phyloP scores from a whole-genome alignment of 805 yeast genomes.

The Barnettozyma siamensis region DNA sequence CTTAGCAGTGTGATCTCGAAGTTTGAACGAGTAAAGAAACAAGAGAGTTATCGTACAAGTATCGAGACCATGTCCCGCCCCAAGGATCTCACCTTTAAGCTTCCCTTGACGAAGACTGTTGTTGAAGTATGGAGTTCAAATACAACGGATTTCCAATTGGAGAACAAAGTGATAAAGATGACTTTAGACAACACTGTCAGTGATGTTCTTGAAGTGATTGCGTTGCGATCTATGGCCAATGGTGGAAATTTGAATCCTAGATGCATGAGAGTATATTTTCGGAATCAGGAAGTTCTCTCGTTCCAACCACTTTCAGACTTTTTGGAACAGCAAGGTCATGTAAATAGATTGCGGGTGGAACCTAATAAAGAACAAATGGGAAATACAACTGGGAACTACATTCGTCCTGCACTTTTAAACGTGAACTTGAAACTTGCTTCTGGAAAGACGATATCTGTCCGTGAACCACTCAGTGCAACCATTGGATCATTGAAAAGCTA shows the following conservation, averaged over 20 bases:
- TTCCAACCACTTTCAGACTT: conserved; percentile 15
- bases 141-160: conserved; percentile 9
- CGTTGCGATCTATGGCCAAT: conserved; percentile 13
- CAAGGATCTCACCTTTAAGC: conserved; percentile 18
- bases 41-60: no score
- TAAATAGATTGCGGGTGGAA: conserved; percentile 18
- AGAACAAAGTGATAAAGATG: conserved; percentile 16
- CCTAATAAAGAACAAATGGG: conserved; percentile 11
- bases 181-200: conserved; percentile 23
- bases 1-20: no score
- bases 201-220: conserved; percentile 21
- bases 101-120: conserved; percentile 9
- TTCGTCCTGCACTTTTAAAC: conserved; percentile 14
- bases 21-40: no score
- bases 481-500: conserved; percentile 13
- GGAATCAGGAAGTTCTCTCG: conserved; percentile 11
- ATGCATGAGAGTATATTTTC: conserved; percentile 11
- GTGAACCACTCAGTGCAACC: conserved; percentile 12
- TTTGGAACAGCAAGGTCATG: conserved; percentile 9
- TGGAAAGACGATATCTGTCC: conserved; percentile 14
- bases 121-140: conserved; percentile 21
- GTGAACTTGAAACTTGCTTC: conserved; percentile 16
- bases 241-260: conserved; percentile 17
- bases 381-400: neutral
- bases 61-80: conserved; percentile 11